These are phyloP conservation scores for Boletus semigastroideus DNA, from an alignment of 1,284 basidiomycete species.

Conservation along the genomic window DNA sequence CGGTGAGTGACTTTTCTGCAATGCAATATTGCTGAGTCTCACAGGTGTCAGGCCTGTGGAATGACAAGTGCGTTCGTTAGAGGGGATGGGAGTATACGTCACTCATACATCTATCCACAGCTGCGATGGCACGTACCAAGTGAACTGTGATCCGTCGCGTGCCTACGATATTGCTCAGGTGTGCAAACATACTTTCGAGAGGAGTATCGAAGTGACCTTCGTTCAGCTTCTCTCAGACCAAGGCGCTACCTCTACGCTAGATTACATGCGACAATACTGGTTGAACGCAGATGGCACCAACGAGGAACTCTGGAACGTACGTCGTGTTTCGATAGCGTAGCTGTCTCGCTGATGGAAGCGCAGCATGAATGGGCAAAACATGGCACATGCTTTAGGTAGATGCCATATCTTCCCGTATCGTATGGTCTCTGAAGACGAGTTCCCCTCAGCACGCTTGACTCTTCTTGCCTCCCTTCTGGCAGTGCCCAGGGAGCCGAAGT, in stretches of 20 bases:
- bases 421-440: constrained; percentile 7
- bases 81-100: neutral
- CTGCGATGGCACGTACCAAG: constrained; percentile 65
- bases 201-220: neutral
- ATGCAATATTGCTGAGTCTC: neutral
- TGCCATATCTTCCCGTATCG: neutral
- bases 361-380: constrained; percentile 73
- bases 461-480: constrained; percentile 57
- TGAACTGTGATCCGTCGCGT: constrained; percentile 66
- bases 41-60: neutral
- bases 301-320: constrained; percentile 70
- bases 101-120: constrained; percentile 34
- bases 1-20: constrained; percentile 40
- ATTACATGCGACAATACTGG: constrained; percentile 72
- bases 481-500: constrained; percentile 61
- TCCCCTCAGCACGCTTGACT: constrained; percentile 53
- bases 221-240: constrained; percentile 56
- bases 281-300: constrained; percentile 59
- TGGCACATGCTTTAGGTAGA: constrained; percentile 72
- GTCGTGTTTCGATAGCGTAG: constrained; percentile 16
- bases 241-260: constrained; percentile 60
- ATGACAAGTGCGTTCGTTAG: constrained; percentile 1
- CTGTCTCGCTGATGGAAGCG: constrained; percentile 9
- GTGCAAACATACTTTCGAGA: constrained; percentile 16
- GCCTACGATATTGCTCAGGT: constrained; percentile 52